Evolutionary conservation across 2,329 filamentous ascomycete species (phyloP).

Genomic region (Bipolaris cookei): DNA sequence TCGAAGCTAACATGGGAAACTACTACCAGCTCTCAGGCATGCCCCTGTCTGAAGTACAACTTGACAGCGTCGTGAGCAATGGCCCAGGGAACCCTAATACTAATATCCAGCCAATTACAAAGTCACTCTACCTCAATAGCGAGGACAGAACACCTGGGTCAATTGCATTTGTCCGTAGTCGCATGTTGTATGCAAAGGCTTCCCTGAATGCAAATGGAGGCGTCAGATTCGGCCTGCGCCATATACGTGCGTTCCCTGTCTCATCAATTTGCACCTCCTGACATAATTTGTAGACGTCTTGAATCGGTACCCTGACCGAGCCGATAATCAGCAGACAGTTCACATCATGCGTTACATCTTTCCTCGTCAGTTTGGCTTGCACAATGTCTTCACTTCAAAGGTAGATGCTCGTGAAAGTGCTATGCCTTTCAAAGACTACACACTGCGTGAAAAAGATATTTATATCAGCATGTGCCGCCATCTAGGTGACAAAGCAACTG

Average conservation of each 20-base stretch:
- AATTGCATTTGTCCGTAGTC: conserved; percentile 78
- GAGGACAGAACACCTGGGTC: conserved; percentile 55
- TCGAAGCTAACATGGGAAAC: conserved; percentile 67
- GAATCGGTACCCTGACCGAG: conserved; percentile 67
- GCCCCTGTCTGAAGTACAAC: conserved; percentile 58
- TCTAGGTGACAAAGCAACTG: conserved; percentile 23
- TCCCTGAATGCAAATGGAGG: conserved; percentile 70
- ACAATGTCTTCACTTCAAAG: conserved; percentile 85
- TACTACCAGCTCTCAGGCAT: conserved; percentile 80
- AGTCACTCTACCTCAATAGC: conserved; percentile 4
- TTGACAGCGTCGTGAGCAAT: conserved; percentile 13
- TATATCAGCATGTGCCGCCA: conserved; percentile 34
- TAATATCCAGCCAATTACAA: background rate
- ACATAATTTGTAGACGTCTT: conserved; percentile 69
- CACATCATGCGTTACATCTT: conserved; percentile 93
- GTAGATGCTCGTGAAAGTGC: conserved; percentile 70
- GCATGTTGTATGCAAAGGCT: conserved; percentile 85
- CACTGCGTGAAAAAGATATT: conserved; percentile 83
- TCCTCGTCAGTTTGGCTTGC: conserved; percentile 84
- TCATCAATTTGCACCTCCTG: conserved; percentile 16
- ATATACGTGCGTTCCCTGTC: conserved; percentile 69
- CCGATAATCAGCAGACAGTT: conserved; percentile 62
- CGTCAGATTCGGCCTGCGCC: conserved; percentile 76
- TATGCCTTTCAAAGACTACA: conserved; percentile 84
- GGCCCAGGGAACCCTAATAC: background rate